A percentile compares a stretch with the other conserved stretches of the same genome.
These are phyloP conservation scores for Calonectria hawksworthii DNA, from an alignment of 2,329 filamentous ascomycete species.

Conservation along the genomic window DNA sequence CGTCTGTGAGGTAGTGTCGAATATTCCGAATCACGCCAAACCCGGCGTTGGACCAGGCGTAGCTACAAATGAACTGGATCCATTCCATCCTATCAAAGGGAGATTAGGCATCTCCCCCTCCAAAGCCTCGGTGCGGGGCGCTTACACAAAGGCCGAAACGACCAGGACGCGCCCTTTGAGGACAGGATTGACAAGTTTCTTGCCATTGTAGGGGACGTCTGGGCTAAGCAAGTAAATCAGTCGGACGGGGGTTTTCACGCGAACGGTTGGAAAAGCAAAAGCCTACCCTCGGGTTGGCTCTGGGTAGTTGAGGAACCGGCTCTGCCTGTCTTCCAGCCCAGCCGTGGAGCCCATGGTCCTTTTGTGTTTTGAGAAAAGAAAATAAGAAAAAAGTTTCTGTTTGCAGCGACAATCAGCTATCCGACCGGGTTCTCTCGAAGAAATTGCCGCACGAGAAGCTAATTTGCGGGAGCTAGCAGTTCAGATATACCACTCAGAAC, in stretches of 20 bases:
- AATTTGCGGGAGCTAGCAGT: not conserved
- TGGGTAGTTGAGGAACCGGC: slow-evolving; percentile 23
- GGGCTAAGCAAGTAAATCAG: no score
- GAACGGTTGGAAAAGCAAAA: not conserved
- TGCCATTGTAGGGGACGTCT: slow-evolving; percentile 5
- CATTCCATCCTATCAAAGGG: slow-evolving; percentile 40
- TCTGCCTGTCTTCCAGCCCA: not conserved
- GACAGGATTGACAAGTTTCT: slow-evolving; percentile 23
- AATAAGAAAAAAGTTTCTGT: not conserved
- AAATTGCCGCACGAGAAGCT: not conserved
- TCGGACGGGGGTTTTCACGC: no score
- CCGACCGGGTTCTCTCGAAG: not conserved
- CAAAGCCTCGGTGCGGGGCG: not conserved
- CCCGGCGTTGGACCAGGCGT: slow-evolving; percentile 72
- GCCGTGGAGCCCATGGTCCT: not conserved
- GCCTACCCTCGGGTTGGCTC: slow-evolving; percentile 19
- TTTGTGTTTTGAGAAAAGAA: no score
- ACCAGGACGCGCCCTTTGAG: slow-evolving; percentile 18
- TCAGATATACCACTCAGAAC: not conserved
- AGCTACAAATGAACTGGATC: slow-evolving; percentile 40
- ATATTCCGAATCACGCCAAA: slow-evolving; percentile 71
- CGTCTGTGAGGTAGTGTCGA: slow-evolving; percentile 64
- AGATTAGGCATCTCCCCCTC: not conserved
- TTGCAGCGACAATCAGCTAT: not conserved
- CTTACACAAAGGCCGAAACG: slow-evolving; percentile 20